These are phyloP conservation scores for Elaeis guineensis DNA, from an alignment of 176 grass and related monocot genomes.

Conservation along the genomic window DNA sequence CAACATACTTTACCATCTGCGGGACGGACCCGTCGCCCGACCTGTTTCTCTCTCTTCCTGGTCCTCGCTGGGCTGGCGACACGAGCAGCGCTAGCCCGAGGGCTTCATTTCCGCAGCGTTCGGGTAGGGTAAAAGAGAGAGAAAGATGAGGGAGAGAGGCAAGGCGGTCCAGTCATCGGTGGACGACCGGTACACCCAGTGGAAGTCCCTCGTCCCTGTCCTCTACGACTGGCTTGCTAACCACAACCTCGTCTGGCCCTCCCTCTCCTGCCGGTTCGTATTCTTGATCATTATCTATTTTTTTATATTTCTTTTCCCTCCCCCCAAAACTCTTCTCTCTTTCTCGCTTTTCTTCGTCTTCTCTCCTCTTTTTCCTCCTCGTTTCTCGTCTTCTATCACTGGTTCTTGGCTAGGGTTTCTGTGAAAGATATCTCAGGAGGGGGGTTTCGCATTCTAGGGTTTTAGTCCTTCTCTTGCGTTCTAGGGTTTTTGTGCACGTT, in stretches of 20 bases:
- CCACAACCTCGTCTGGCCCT: conserved; percentile 93
- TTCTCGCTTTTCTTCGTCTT: neutral
- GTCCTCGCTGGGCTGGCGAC: too few relatives aligned
- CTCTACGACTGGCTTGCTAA: conserved; percentile 94
- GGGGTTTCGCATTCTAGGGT: neutral
- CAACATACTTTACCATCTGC: too few relatives aligned
- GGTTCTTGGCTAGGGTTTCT: conserved; percentile 22
- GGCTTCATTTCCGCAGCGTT: neutral
- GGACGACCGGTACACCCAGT: conserved; percentile 70
- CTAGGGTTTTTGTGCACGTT: too few relatives aligned
- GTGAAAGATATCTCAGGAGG: too few relatives aligned
- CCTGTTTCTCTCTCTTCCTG: too few relatives aligned
- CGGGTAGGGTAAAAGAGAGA: conserved; percentile 23
- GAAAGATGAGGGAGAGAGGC: conserved; percentile 46
- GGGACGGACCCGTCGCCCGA: too few relatives aligned
- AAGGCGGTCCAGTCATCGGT: conserved; percentile 31
- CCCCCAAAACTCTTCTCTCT: neutral
- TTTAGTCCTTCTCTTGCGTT: neutral
- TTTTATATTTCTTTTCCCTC: too few relatives aligned
- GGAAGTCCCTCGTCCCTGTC: conserved; percentile 81
- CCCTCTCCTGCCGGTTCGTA: conserved; percentile 71
- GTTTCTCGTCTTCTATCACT: neutral
- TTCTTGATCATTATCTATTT: too few relatives aligned
- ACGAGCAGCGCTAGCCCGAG: neutral
- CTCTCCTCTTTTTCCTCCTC: neutral